A percentile compares a stretch with the other conserved stretches of the same genome.
phyloP scores from a whole-genome alignment of 352 stramenopile genomes.

The Nothophytophthora sp. region DNA sequence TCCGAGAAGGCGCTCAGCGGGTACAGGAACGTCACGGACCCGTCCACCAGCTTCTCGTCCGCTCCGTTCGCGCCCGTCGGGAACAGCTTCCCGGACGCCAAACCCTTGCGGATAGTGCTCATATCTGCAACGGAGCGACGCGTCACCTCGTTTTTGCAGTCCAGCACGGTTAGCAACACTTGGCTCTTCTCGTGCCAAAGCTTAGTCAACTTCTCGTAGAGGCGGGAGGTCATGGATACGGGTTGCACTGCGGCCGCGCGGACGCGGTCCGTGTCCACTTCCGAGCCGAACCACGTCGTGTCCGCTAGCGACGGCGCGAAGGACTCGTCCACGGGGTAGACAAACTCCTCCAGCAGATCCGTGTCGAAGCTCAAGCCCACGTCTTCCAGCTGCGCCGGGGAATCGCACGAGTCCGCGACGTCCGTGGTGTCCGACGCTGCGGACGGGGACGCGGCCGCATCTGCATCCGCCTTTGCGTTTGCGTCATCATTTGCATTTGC shows the following conservation, averaged over 20 bases:
- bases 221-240: slow-evolving; percentile 58
- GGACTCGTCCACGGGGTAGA: slow-evolving; percentile 79
- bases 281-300: slow-evolving; percentile 66
- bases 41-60: slow-evolving; percentile 37
- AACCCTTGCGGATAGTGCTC: slow-evolving; percentile 74
- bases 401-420: slow-evolving; percentile 52
- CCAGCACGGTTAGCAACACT: slow-evolving; percentile 70
- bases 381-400: slow-evolving; percentile 51
- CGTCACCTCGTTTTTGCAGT: slow-evolving; percentile 74
- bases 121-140: slow-evolving; percentile 79
- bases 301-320: slow-evolving; percentile 59
- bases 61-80: slow-evolving; percentile 30
- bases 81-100: slow-evolving; percentile 71
- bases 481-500: slow-evolving; percentile 29
- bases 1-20: slow-evolving; percentile 77
- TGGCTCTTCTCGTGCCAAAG: slow-evolving; percentile 89
- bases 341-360: slow-evolving; percentile 80
- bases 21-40: slow-evolving; percentile 86
- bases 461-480: slow-evolving; percentile 12
- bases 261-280: too few relatives aligned
- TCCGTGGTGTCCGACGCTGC: slow-evolving; percentile 76
- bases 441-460: slow-evolving; percentile 42
- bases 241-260: slow-evolving; percentile 36
- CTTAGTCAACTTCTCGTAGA: slow-evolving; percentile 80
- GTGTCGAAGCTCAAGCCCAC: slow-evolving; percentile 54